Evolutionary conservation across 75 land plant genomes (phyloP), one percentile per base, ranked within the genome.

Genomic region (Cupressus sempervirens): DNA sequence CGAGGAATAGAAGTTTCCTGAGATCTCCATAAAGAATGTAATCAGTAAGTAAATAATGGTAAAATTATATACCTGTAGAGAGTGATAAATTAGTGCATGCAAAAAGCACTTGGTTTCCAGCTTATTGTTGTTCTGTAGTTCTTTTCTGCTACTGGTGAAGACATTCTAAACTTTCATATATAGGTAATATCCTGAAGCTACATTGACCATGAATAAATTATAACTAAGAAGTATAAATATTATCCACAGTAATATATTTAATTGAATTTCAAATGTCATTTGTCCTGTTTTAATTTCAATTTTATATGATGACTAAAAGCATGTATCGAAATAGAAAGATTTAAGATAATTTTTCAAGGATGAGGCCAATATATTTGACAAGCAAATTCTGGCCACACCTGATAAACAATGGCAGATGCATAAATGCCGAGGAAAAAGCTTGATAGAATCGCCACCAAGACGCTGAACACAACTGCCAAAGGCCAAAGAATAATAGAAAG

Each of bases 401-500:
- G 93, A 91, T 94, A 88, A 2, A 93, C 98, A 82, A 97, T 84
- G 10, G 91, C 94, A 84, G 92, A 94, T 77, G 88, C 92, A 86
- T 94, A 97, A 12, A 94, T 85, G 29, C 91, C 98, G 20, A 97
- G 75, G 52, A 92, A 89, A 76, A 94, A 91, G 87, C 99, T 93
- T 50, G 91, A 85, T 53, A 92, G 15, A 38, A 94, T 81, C 45
- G 94, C 89, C 81, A 73, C 82, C 46, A 94, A 5, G 45, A 92
- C 88, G 29, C 90, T 82, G 34, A 88, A 93, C 20, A 89, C 84
- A 48, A 97, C 99, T 48, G 90, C 91, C 38, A 96, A 45, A 13
- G 99, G 99, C 99, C 98, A 97, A 23, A 97, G 83, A 11, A 97
- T n/a, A 14, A 97, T 91, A 40, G 98, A 95, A 35, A 97, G 88